Conservation (phyloP, 306 rosid species). For the Psophocarpus tetragonolobus region DNA sequence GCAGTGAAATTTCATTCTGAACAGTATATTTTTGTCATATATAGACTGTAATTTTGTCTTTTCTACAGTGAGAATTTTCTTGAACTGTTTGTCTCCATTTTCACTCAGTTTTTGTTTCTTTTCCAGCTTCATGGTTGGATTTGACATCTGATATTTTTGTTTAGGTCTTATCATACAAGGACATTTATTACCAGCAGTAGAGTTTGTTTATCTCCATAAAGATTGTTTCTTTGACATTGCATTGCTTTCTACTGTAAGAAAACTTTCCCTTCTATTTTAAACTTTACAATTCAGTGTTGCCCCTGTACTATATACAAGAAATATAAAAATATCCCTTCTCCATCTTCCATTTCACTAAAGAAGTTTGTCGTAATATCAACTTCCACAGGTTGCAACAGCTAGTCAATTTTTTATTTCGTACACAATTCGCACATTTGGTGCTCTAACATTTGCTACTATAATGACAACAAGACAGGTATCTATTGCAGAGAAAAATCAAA, state of each 20-base stretch:
- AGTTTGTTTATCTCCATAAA: constrained; percentile 12
- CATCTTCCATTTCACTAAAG: not conserved
- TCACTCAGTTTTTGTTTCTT: not conserved
- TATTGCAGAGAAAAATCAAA: not conserved
- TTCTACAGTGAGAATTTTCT: not conserved
- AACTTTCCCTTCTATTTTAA: not conserved
- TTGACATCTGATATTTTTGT: constrained; percentile 15
- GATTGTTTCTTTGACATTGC: constrained; percentile 22
- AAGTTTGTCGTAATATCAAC: not conserved
- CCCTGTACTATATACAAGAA: not conserved
- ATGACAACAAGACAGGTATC: constrained; percentile 30
- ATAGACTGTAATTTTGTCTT: not conserved
- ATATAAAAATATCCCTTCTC: not conserved
- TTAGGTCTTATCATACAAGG: constrained; percentile 31
- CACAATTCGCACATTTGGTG: constrained; percentile 31
- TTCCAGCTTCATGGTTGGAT: constrained; percentile 4
- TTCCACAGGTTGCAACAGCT: constrained; percentile 29
- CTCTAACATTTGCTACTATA: constrained; percentile 24
- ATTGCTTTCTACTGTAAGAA: constrained; percentile 19
- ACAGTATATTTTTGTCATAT: not conserved
- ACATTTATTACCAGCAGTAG: constrained; percentile 18
- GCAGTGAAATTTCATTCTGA: not conserved
- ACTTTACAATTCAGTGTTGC: not conserved
- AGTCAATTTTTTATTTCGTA: constrained; percentile 29
- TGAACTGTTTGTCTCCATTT: not conserved